Conservation (phyloP, 2,329 filamentous ascomycete species). For the Thyridium curvatum region DNA sequence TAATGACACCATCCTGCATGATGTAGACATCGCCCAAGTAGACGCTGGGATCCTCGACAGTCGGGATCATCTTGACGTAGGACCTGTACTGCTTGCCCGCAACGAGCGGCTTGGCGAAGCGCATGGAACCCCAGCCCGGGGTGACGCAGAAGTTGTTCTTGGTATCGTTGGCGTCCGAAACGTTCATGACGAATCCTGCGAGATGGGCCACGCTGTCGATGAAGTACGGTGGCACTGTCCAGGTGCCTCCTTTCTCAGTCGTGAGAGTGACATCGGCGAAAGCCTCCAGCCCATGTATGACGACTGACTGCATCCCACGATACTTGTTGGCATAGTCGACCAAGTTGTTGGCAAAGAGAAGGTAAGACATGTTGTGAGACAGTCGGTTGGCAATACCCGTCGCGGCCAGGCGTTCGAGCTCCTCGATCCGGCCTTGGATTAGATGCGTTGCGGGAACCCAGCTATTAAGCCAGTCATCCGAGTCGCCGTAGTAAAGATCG, state of each 20-base stretch:
- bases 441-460: constrained; percentile 51
- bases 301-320: constrained; percentile 31
- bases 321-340: constrained; percentile 30
- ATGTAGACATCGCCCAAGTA: constrained; percentile 28
- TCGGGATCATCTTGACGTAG: constrained; percentile 32
- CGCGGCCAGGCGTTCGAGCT: constrained; percentile 41
- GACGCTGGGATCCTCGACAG: constrained; percentile 16
- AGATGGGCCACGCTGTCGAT: constrained; percentile 31
- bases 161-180: constrained; percentile 22
- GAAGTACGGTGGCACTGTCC: constrained; percentile 32
- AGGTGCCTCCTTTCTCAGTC: constrained; percentile 19
- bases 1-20: constrained; percentile 21
- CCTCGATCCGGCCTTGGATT: constrained; percentile 41
- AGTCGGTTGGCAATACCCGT: constrained; percentile 54
- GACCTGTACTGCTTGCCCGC: constrained; percentile 22
- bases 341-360: constrained; percentile 27
- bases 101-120: constrained; percentile 20
- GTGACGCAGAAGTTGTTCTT: constrained; percentile 25
- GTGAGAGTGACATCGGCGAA: constrained; percentile 20
- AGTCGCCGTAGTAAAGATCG: constrained; percentile 43
- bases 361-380: constrained; percentile 58
- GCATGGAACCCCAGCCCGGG: constrained; percentile 27
- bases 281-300: constrained; percentile 23
- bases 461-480: constrained; percentile 43
- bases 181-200: constrained; percentile 32